phyloP scores from a whole-genome alignment of 2,329 filamentous ascomycete genomes.

The Alternaria dauci region DNA sequence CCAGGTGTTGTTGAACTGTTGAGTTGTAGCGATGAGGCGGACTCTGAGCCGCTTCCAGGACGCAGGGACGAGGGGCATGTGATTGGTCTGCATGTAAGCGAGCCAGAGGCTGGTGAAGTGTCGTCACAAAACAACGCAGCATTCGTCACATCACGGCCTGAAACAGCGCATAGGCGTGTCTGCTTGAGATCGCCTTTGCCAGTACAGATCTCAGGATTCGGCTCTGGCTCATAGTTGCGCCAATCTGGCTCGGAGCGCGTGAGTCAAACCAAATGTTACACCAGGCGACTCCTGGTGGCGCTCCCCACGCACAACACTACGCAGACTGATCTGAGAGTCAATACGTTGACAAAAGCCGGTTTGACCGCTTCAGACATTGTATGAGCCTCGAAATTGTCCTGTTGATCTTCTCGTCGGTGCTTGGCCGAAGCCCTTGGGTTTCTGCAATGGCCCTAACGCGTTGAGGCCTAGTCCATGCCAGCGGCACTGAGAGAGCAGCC shows the following conservation, averaged over 20 bases:
- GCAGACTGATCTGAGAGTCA: neutral
- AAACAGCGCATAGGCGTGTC: slow-evolving; percentile 3
- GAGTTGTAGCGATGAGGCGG: slow-evolving; percentile 9
- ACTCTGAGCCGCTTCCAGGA: slow-evolving; percentile 13
- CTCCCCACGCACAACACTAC: neutral
- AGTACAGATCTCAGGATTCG: neutral
- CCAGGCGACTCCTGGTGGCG: neutral
- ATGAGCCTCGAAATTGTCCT: neutral
- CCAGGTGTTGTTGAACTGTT: slow-evolving; percentile 8
- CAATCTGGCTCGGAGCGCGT: neutral
- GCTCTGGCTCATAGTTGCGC: neutral
- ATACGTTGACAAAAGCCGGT: neutral
- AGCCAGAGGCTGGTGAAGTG: slow-evolving; percentile 15
- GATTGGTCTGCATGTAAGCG: slow-evolving; percentile 13
- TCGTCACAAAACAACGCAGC: slow-evolving; percentile 18
- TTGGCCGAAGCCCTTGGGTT: neutral
- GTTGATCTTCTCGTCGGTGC: neutral
- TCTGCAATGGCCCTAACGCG: neutral
- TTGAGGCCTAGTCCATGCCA: neutral
- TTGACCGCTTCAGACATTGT: neutral
- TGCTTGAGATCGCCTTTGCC: neutral
- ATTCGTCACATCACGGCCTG: slow-evolving; percentile 8
- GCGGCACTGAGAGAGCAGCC: neutral
- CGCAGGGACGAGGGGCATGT: slow-evolving; percentile 7
- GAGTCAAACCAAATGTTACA: neutral